A percentile compares a stretch with the other conserved stretches of the same genome.
Conservation (phyloP, 331 rosid species). For the Acacia pycnantha region DNA sequence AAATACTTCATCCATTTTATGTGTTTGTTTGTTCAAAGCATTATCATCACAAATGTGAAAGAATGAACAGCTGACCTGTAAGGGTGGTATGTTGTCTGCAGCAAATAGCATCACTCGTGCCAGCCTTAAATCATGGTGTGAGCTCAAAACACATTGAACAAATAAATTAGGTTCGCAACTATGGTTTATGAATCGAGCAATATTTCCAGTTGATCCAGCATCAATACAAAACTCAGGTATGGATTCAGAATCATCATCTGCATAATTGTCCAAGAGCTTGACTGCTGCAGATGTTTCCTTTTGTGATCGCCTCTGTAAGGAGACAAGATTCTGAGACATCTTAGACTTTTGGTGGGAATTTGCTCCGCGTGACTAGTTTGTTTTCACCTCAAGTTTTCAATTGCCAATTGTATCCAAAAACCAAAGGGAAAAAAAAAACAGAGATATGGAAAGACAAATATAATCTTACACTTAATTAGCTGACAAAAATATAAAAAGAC, state of each 20-base stretch:
- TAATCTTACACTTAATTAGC: background rate
- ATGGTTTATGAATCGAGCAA: constrained; percentile 91
- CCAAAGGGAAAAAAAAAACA: background rate
- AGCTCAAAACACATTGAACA: constrained; percentile 92
- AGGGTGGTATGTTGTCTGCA: constrained; percentile 92
- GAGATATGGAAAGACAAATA: background rate
- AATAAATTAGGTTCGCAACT: constrained; percentile 94
- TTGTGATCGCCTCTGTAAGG: constrained; percentile 66
- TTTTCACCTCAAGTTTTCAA: background rate
- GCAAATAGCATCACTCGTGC: constrained; percentile 94
- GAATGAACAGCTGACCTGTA: constrained; percentile 59
- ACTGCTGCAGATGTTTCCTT: constrained; percentile 41
- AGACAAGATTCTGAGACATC: background rate
- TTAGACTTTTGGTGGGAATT: background rate
- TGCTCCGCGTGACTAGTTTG: background rate
- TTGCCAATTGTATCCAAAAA: background rate
- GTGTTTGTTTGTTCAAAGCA: background rate
- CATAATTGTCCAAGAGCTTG: constrained; percentile 49
- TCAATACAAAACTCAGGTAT: constrained; percentile 87
- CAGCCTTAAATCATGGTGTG: constrained; percentile 78
- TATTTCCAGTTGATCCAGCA: constrained; percentile 85
- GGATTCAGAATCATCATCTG: constrained; percentile 58
- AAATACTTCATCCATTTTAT: background rate
- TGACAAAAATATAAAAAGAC: background rate
- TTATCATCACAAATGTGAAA: background rate